Conservation (phyloP, 306 rosid genomes). For the Echinosophora koreensis region DNA sequence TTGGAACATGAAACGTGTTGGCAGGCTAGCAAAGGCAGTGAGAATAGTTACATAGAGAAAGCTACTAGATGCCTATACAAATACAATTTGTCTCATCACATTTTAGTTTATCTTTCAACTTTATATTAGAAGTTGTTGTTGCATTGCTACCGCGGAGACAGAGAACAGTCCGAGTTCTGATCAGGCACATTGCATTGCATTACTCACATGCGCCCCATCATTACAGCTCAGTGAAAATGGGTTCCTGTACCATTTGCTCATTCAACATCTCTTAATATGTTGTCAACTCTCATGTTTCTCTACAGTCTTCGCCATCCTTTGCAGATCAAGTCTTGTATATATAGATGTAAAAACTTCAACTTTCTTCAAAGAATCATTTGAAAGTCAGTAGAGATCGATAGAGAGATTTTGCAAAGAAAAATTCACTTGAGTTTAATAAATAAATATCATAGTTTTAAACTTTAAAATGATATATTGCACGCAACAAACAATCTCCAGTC, state of each 20-base stretch:
- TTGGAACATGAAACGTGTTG: constrained; percentile 55
- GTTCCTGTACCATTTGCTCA: constrained; percentile 48
- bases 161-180: constrained; percentile 47
- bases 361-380: constrained; percentile 4
- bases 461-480: background rate
- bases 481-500: too few species aligned
- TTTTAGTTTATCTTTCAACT: constrained; percentile 5
- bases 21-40: constrained; percentile 48
- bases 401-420: background rate
- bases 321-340: constrained; percentile 19
- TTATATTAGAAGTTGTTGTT: constrained; percentile 28
- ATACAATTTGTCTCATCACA: constrained; percentile 42
- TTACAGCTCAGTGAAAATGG: constrained; percentile 69
- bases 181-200: constrained; percentile 25
- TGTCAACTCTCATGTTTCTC: constrained; percentile 59
- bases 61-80: constrained; percentile 46
- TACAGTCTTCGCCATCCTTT: constrained; percentile 37
- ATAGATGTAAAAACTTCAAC: constrained; percentile 7
- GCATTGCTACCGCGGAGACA: constrained; percentile 37
- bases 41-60: constrained; percentile 49
- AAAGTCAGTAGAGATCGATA: background rate
- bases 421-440: background rate
- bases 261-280: constrained; percentile 41
- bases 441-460: background rate
- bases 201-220: constrained; percentile 79